Evolutionary conservation across 2,329 filamentous ascomycete species (phyloP).

Genomic region (Trichoderma lentiforme): DNA sequence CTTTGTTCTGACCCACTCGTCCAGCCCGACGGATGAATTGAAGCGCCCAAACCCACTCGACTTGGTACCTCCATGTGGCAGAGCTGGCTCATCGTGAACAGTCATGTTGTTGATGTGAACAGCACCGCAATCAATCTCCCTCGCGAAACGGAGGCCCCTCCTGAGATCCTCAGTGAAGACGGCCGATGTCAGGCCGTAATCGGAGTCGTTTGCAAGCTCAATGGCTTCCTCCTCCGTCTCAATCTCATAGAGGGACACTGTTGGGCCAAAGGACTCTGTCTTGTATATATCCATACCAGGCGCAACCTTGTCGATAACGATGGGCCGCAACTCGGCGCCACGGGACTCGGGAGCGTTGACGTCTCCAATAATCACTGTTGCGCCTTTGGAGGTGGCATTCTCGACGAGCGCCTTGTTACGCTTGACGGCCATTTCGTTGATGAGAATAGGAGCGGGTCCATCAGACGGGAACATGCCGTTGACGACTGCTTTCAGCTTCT

Average conservation of each 20-base stretch:
- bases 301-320: constrained; percentile 63
- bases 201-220: constrained; percentile 73
- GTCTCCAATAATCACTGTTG: constrained; percentile 44
- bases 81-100: constrained; percentile 59
- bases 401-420: constrained; percentile 66
- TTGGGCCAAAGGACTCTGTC: constrained; percentile 75
- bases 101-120: constrained; percentile 67
- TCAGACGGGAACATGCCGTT: constrained; percentile 49
- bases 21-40: constrained; percentile 49
- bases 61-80: constrained; percentile 67
- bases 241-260: constrained; percentile 64
- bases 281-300: constrained; percentile 69
- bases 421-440: constrained; percentile 61
- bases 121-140: constrained; percentile 62
- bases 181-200: constrained; percentile 69
- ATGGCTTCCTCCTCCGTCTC: constrained; percentile 70
- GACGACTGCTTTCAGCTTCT: constrained; percentile 39
- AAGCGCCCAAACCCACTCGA: constrained; percentile 63
- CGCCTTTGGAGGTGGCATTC: constrained; percentile 68
- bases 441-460: constrained; percentile 64
- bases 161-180: constrained; percentile 70
- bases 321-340: constrained; percentile 52
- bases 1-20: constrained; percentile 63
- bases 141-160: constrained; percentile 57
- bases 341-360: constrained; percentile 31